Base-by-base conservation (phyloP, 202 grass and related monocot genomes). In the Miscanthus sacchariflorus region DNA sequence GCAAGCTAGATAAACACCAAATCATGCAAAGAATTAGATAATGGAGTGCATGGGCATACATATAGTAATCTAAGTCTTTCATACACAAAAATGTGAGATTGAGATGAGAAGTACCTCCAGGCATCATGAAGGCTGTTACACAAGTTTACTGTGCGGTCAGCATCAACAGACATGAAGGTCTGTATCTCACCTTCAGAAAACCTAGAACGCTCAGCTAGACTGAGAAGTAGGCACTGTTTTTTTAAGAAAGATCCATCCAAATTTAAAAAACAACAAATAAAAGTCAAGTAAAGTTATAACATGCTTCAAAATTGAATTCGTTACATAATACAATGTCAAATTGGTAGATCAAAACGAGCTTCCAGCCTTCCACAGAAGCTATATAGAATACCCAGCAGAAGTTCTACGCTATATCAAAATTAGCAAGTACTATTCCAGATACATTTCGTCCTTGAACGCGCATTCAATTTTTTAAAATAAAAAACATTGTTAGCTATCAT, bases 131-230 rank as follows among this genome's bases (percentile, higher is more conserved):
- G 92, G 74, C 94, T 95, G 28, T 99, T 96, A 90, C 93, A 93
- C 77, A 99, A 64, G 70, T 96, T 99, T 89, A 96, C 81, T 58
- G 89, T 96, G 85, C 94, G 89, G 74, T 99, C 96, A 83, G 90
- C 94, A 80, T 99, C 96, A 88, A 99, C 81, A 80, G 94, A 99
- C 96, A 98, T 98, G 80, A 93, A 98, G 63, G 92, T 98, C 83
- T 98, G 96, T 88, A 98, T 86, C 92, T 96, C 91, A 82, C 96
- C 96, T 88, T 98, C 91, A 92, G 96, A 96, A 90, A 98, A 95
- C 87, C 89, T 96, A 82, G 94, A 96, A 45, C 93, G 92, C 87
- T 96, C 96, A 70, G 92, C 93, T 91, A 95, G 81, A 92, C 85
- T 96, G 78, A 93, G 89, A 65, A 82, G 75, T 82, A 96, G 89